These are phyloP conservation scores for Prinsepia uniflora DNA, from an alignment of 306 rosid genomes.

Conservation along the genomic window DNA sequence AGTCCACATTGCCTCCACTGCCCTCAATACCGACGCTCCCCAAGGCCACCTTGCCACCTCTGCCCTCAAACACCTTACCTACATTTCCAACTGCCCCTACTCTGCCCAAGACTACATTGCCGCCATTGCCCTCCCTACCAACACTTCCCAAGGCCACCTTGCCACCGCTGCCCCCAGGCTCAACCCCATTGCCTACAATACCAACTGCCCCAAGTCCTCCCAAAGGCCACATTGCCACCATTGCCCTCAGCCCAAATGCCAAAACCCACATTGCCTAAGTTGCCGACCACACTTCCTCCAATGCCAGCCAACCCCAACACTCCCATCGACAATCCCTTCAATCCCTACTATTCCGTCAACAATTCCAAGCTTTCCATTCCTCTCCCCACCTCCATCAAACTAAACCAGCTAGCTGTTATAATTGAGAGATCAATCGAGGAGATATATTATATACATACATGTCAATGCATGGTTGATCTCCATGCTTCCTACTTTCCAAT, in stretches of 20 bases:
- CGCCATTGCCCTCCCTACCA: constrained; percentile 14
- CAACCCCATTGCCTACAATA: neutral
- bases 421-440: neutral
- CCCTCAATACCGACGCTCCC: constrained; percentile 21
- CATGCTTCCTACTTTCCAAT: neutral
- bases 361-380: constrained; percentile 10
- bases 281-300: constrained; percentile 8
- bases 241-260: constrained; percentile 10
- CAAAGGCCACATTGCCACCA: constrained; percentile 20
- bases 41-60: neutral
- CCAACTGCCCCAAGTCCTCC: constrained; percentile 12
- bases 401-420: neutral
- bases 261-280: neutral
- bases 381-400: constrained; percentile 19
- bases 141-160: constrained; percentile 6
- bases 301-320: constrained; percentile 6
- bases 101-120: constrained; percentile 22
- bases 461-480: neutral
- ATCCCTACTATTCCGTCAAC: constrained; percentile 15
- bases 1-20: constrained; percentile 4
- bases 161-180: constrained; percentile 2
- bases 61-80: constrained; percentile 19
- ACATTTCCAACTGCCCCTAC: constrained; percentile 10
- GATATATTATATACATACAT: neutral
- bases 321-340: constrained; percentile 10